Evolutionary conservation across 2,329 filamentous ascomycete species (phyloP), one percentile per base, ranked within the genome.

Genomic region (Graphiopsis chlorocephala): DNA sequence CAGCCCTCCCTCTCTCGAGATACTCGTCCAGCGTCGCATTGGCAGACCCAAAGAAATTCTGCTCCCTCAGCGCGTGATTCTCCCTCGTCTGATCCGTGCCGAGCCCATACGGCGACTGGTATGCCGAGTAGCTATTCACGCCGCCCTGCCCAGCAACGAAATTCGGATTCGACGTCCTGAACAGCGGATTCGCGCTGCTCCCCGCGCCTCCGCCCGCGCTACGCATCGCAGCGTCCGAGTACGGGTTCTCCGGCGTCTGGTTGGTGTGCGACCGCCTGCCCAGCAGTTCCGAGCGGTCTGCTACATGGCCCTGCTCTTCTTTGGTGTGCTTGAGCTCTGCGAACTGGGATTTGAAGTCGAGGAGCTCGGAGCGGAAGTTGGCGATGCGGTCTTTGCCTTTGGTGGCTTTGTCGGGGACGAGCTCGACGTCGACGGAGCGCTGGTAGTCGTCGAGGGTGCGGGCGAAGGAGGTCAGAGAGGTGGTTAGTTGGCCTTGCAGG

Each of bases 391-490:
- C 92, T 68, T 87, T 84, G 0, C 94, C 95, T 75, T 98, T 97
- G 66, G 95, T 90, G 71, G 96, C 91, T 79, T 98, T 99, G 66
- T 91, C 90, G 4, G 90, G 86, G 64, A 96, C 93, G 33, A 97
- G 87, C 78, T 99, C 95, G 72, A 94, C 91, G 69, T 91, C 91
- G 1, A 93, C 90, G 31, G 96, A 87, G 63, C 86, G 85, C 73
- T 90, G 87, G 82, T 99, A 99, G 75, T 97, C 93, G 80, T 97
- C 93, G 69, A 99, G 85, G 0, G 92, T 96, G 67, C 95, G 92
- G 55, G 90, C 87, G 77, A 99, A 93, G 66, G 93, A 88, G 50
- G 90, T 88, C 31, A 96, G 81, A 15, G 91, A 91, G 23, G 88
- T 89, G n/a, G 90, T 89, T 68, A 92, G 86, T 78, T 92, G 90